phyloP scores from a whole-genome alignment of 768 basidiomycete genomes.

The Termitomyces titanicus region DNA sequence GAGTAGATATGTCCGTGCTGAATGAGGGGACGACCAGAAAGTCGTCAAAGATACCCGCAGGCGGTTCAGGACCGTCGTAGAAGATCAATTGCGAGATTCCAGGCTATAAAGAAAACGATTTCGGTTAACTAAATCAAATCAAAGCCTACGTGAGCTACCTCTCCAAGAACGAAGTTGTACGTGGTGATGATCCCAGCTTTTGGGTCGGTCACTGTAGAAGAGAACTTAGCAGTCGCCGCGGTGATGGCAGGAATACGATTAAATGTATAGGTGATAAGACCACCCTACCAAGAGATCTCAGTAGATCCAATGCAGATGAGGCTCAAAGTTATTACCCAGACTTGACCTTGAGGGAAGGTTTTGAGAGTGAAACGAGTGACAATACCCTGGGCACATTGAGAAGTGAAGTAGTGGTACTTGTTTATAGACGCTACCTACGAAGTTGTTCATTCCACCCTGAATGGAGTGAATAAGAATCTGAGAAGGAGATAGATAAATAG shows the following conservation, averaged over 20 bases:
- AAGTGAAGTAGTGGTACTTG: background rate
- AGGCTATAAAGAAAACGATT: background rate
- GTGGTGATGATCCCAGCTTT: constrained; percentile 49
- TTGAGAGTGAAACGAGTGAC: constrained; percentile 56
- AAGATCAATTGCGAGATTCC: constrained; percentile 40
- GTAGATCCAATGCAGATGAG: background rate
- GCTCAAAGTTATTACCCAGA: constrained; percentile 46
- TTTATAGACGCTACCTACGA: constrained; percentile 23
- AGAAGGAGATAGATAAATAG: background rate
- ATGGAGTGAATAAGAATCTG: background rate
- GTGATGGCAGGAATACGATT: constrained; percentile 20
- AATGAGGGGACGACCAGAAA: constrained; percentile 43
- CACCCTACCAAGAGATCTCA: constrained; percentile 35
- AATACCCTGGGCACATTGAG: constrained; percentile 36
- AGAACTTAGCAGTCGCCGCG: constrained; percentile 38
- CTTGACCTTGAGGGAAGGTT: constrained; percentile 48
- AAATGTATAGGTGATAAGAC: constrained; percentile 33
- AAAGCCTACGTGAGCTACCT: constrained; percentile 25
- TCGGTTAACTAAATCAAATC: background rate
- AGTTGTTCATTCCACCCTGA: constrained; percentile 64
- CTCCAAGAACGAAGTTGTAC: constrained; percentile 32
- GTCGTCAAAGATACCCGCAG: constrained; percentile 47
- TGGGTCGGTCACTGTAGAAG: constrained; percentile 40
- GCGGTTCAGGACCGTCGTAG: constrained; percentile 53
- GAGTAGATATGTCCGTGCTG: constrained; percentile 33